Evolutionary conservation across 73 alveolate genomes (phyloP), one percentile per base, ranked within the genome.

Genomic region (Paramecium sexaurelia): DNA sequence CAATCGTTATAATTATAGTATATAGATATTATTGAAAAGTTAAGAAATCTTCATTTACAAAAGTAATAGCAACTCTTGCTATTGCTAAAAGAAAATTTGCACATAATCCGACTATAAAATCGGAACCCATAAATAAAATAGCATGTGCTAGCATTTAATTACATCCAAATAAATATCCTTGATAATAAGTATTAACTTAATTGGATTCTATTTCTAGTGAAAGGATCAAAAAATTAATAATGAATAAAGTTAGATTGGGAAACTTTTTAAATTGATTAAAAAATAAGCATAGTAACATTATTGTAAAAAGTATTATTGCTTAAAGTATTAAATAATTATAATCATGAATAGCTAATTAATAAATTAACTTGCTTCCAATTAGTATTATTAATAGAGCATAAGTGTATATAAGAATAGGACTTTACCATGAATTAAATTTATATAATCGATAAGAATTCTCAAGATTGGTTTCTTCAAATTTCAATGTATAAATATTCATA

Each of bases 401-500:
- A 3, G 83, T 61, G 33, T 29, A 61, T 7, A 29, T 61, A 5
- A 61, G 83, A 61, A 61, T 61, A 0, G 83, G 83, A 5, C 19
- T 26, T 61, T 61, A 11, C 43, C 39, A 61, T 29, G 13, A 26
- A 15, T 45, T 45, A 8, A 2, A 61, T 61, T 10, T 29, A 10
- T 32, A 27, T 11, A 11, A 29, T 61, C 24, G 11, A 61, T 61
- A 61, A 29, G 83, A 61, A 61, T 32, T 61, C 43, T 61, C 83
- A 22, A 61, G 11, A 0, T 22, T 15, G 19, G 9, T 26, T 61
- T 61, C 83, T 6, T 61, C 47, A 61, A 61, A 61, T 32, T 61
- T 61, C 26, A 61, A 61, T 26, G 83, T 61, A 61, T 61, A 61
- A 61, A 61, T 61, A 61, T 61, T 61, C 83, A 61, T 61, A 61